Base-by-base conservation (phyloP, 257 asterid species). In the Nicotiana tomentosiformis region DNA sequence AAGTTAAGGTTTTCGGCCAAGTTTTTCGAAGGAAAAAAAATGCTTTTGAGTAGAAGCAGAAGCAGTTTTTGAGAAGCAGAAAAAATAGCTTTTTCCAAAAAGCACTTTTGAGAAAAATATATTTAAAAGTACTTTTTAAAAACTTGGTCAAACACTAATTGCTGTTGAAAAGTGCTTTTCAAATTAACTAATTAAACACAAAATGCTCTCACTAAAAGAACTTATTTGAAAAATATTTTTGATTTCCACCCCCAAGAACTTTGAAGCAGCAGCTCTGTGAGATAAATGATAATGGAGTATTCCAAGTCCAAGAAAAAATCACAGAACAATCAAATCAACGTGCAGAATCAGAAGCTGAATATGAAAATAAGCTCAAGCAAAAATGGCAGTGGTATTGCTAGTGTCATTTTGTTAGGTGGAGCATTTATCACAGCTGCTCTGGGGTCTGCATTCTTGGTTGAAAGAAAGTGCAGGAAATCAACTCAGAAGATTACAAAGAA, bases 391-490 rank as follows among this genome's bases (percentile, higher is more conserved):
- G 93, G 89, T 12, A 93, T 89, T 74, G 91, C 88, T 61, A 69
- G 86, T 53, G 84, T 93, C 66, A 60, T 92, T 81, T 82, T 92
- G 83, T 81, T 93, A 58, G 92, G 95, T 26, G 96, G 96, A 32
- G 97, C 89, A 43, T 88, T 91, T 89, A 93, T 92, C 33, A 85
- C 93, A 60, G 94, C 93, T 49, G 92, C 94, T 43, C 49, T 90
- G 32, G 88, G 89, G 2, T 86, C 89, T 0, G 88, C 85, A 20
- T 70, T 70, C 11, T 70, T 70, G 0, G 65, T 86, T 84, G 77
- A 87, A 67, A 83, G 57, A 55, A 86, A 83, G 72, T 23, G 82
- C 55, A 66, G 83, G 85, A 89, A 89, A 82, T 84, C 93, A 68
- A 76, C 64, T 64, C 62, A 85, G 78, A 84, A 39, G 8, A 14